These are phyloP conservation scores for Neurospora crassa DNA, from an alignment of 2,329 filamentous ascomycete species.

Conservation along the genomic window DNA sequence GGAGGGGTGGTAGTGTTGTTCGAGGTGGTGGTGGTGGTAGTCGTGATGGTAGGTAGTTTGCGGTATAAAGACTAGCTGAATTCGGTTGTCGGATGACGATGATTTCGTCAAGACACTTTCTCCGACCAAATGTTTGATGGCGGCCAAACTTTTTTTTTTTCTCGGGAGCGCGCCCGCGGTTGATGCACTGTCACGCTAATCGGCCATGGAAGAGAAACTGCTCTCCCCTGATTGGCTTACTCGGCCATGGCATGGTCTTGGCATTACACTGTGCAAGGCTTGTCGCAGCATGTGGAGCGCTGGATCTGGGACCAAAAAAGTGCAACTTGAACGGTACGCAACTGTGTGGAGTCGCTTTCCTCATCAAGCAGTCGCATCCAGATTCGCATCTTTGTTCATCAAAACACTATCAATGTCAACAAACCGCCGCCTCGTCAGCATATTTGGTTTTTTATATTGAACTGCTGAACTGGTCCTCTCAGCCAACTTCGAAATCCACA, in stretches of 20 bases:
- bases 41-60: not conserved
- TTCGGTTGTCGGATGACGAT: not conserved
- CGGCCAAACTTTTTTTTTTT: slow-evolving; percentile 1
- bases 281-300: not conserved
- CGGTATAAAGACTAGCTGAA: not conserved
- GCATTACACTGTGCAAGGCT: not conserved
- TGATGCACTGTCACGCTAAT: not conserved
- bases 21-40: not conserved
- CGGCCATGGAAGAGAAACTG: not conserved
- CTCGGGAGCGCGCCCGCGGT: not conserved
- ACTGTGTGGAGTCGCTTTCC: not conserved
- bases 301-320: not conserved
- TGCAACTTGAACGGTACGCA: not conserved
- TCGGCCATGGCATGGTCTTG: not conserved
- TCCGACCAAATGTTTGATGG: not conserved
- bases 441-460: not conserved
- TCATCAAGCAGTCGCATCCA: not conserved
- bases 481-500: too few species aligned
- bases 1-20: not conserved
- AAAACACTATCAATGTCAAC: not conserved
- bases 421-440: not conserved
- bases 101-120: not conserved
- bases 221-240: not conserved
- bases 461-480: not conserved
- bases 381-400: not conserved